These are phyloP conservation scores for Polysphondylium violaceum DNA, from an alignment of 78 protist genomes.

Conservation along the genomic window DNA sequence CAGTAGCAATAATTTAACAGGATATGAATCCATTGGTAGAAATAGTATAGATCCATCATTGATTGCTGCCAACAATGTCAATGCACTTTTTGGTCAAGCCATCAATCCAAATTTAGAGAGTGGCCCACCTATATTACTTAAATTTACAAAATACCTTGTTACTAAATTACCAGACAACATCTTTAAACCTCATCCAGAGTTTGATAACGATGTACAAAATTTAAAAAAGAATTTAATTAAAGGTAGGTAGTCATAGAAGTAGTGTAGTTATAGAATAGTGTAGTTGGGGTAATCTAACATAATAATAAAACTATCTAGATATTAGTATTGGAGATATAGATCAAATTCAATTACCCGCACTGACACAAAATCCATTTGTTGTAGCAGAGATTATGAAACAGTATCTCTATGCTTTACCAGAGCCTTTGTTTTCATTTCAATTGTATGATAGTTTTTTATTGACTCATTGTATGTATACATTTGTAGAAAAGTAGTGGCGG, in stretches of 20 bases:
- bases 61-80: background rate
- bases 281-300: background rate
- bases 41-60: conserved; percentile 1
- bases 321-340: conserved; percentile 52
- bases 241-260: too few relatives aligned
- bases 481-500: background rate
- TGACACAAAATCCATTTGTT: conserved; percentile 58
- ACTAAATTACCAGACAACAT: conserved; percentile 28
- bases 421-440: conserved; percentile 59
- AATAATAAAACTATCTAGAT: conserved; percentile 9
- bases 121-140: conserved; percentile 27
- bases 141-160: conserved; percentile 23
- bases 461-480: conserved; percentile 40
- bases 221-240: conserved; percentile 67
- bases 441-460: conserved; percentile 65
- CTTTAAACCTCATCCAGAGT: conserved; percentile 36
- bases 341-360: conserved; percentile 51
- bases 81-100: conserved; percentile 21
- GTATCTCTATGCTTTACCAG: conserved; percentile 47
- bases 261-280: background rate
- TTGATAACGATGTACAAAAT: conserved; percentile 26
- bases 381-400: conserved; percentile 58
- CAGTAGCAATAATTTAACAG: background rate
- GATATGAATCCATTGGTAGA: background rate
- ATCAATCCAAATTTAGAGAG: conserved; percentile 35